phyloP scores from a whole-genome alignment of 257 asterid species.

The Vinca minor region DNA sequence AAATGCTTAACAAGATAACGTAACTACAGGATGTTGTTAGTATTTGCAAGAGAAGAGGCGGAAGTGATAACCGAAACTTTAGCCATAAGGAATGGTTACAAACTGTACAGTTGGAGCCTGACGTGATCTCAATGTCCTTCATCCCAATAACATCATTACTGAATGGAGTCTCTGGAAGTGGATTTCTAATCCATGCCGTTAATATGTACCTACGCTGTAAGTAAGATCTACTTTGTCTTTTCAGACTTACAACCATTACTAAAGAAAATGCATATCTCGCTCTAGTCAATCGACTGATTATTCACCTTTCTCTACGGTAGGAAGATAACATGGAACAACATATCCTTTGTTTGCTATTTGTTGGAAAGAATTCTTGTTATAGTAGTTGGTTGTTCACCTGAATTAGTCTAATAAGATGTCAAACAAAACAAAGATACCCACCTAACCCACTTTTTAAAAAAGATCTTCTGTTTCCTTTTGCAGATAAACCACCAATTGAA shows the following conservation, averaged over 20 bases:
- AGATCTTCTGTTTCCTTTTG: constrained; percentile 13
- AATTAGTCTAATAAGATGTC: constrained; percentile 1
- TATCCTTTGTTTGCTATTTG: background rate
- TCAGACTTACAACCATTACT: background rate
- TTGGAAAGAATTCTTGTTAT: constrained; percentile 3
- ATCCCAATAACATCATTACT: constrained; percentile 86
- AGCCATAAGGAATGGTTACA: constrained; percentile 84
- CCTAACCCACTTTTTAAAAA: background rate
- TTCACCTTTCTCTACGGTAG: background rate
- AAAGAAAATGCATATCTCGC: background rate
- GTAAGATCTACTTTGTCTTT: constrained; percentile 25
- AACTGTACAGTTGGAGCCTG: constrained; percentile 85
- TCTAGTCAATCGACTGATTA: background rate
- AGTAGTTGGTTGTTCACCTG: constrained; percentile 2
- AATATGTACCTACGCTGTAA: constrained; percentile 91
- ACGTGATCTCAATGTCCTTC: constrained; percentile 92
- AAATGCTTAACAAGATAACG: constrained; percentile 24
- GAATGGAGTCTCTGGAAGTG: constrained; percentile 91
- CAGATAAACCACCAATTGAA: constrained; percentile 99
- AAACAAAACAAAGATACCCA: background rate
- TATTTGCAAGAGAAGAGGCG: constrained; percentile 93
- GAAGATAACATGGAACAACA: background rate
- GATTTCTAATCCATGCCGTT: constrained; percentile 93
- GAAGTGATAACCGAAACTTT: constrained; percentile 52
- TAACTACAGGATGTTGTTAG: constrained; percentile 56